Percentiles rank a stretch among this genome's conserved stretches.
phyloP scores from a whole-genome alignment of 768 basidiomycete species.

The Trametes cinnabarina region DNA sequence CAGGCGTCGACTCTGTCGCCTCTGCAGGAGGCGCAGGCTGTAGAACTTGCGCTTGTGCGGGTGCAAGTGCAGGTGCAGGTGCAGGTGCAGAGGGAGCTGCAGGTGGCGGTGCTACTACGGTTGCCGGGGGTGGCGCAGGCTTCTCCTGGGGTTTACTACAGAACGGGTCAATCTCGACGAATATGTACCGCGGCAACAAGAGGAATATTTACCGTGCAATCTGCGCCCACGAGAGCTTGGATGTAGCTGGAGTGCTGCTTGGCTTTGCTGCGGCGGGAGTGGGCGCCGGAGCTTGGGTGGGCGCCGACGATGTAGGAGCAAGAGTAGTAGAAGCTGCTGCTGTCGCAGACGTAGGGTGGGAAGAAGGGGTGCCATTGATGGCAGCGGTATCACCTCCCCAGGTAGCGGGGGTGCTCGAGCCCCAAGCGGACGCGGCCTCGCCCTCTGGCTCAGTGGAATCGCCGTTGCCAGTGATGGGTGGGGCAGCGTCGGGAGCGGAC shows the following conservation, averaged over 20 bases:
- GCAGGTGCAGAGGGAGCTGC: constrained; percentile 25
- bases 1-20: constrained; percentile 9
- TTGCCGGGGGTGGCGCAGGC: constrained; percentile 42
- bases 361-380: constrained; percentile 27
- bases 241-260: constrained; percentile 62
- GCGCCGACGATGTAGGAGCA: constrained; percentile 36
- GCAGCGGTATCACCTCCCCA: constrained; percentile 30
- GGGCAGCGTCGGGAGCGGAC: constrained; percentile 25
- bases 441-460: constrained; percentile 35
- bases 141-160: constrained; percentile 63
- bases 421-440: constrained; percentile 29
- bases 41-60: constrained; percentile 31
- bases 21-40: constrained; percentile 22
- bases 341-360: constrained; percentile 32
- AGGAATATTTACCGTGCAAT: constrained; percentile 60
- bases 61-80: constrained; percentile 28
- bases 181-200: not conserved
- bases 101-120: constrained; percentile 24
- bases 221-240: constrained; percentile 85
- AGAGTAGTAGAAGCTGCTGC: constrained; percentile 26
- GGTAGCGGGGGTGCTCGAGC: constrained; percentile 27
- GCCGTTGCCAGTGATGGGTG: constrained; percentile 20
- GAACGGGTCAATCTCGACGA: constrained; percentile 3
- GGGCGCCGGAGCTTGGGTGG: constrained; percentile 30
- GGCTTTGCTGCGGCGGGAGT: constrained; percentile 23